These are phyloP conservation scores for Boletus pseudo-olivaceus DNA, from an alignment of 768 basidiomycete genomes.

Conservation along the genomic window DNA sequence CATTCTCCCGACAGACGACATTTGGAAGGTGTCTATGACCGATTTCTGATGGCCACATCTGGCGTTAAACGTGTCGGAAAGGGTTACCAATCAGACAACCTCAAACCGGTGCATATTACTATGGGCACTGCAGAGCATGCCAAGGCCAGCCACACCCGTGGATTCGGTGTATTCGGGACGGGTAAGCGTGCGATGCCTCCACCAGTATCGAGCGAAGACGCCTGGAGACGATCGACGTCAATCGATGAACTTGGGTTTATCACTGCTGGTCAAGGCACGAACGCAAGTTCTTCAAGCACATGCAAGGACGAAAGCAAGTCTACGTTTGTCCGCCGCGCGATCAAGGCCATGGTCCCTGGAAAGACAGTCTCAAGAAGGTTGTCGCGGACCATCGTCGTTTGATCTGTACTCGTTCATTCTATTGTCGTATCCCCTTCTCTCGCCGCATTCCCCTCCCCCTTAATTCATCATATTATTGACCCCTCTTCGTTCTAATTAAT, in stretches of 20 bases:
- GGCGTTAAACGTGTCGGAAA: slow-evolving; percentile 77
- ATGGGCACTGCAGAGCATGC: slow-evolving; percentile 18
- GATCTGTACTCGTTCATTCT: slow-evolving; percentile 2
- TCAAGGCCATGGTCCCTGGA: slow-evolving; percentile 73
- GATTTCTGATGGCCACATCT: slow-evolving; percentile 77
- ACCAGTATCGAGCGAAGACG: slow-evolving; percentile 66
- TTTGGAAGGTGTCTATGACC: slow-evolving; percentile 75
- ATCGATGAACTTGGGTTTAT: slow-evolving; percentile 68
- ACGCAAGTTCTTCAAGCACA: slow-evolving; percentile 19
- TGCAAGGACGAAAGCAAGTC: slow-evolving; percentile 46
- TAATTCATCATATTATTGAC: not conserved
- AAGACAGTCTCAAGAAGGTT: slow-evolving; percentile 51
- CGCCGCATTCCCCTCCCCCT: not conserved
- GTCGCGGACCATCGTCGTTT: slow-evolving; percentile 38
- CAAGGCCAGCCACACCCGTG: slow-evolving; percentile 20
- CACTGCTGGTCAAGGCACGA: slow-evolving; percentile 31
- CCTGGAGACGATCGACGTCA: slow-evolving; percentile 42
- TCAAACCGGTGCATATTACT: slow-evolving; percentile 39
- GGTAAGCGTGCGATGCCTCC: slow-evolving; percentile 63
- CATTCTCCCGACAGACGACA: slow-evolving; percentile 59
- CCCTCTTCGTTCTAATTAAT: slow-evolving; percentile 23
- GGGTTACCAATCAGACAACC: slow-evolving; percentile 74
- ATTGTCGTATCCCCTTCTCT: not conserved
- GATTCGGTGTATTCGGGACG: slow-evolving; percentile 27
- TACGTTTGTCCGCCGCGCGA: slow-evolving; percentile 62